Conservation (phyloP, 495 filamentous ascomycete genomes). For the Annulohypoxylon nitens region DNA sequence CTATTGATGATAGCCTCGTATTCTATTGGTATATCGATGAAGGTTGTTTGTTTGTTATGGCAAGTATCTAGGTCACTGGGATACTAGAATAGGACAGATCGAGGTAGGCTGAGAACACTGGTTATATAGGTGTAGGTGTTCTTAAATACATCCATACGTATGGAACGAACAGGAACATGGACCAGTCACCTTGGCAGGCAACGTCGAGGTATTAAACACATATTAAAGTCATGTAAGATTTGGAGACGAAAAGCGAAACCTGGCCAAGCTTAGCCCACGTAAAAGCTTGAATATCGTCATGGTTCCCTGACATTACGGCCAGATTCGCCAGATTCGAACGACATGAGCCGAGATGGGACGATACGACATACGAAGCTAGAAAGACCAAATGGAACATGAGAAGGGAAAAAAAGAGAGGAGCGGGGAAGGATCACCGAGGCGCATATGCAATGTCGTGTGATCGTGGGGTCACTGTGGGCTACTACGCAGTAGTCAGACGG, state of each 20-base stretch:
- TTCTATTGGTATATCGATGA: neutral
- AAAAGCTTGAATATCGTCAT: slow-evolving; percentile 25
- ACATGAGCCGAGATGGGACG: slow-evolving; percentile 53
- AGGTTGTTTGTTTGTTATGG: neutral
- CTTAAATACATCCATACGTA: neutral
- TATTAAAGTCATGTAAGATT: neutral
- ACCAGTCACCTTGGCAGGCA: slow-evolving; percentile 20
- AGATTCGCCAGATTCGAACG: slow-evolving; percentile 35
- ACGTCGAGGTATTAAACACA: slow-evolving; percentile 18
- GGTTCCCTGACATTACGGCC: slow-evolving; percentile 23
- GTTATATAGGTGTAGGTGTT: slow-evolving; percentile 8
- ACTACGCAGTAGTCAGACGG: slow-evolving; percentile 9
- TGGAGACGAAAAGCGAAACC: slow-evolving; percentile 17
- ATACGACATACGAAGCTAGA: slow-evolving; percentile 38
- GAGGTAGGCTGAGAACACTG: slow-evolving; percentile 3
- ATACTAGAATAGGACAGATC: slow-evolving; percentile 13
- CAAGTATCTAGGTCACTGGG: slow-evolving; percentile 14
- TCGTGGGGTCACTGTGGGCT: slow-evolving; percentile 43
- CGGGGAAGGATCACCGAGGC: slow-evolving; percentile 37
- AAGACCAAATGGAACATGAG: slow-evolving; percentile 1
- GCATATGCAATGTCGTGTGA: slow-evolving; percentile 51
- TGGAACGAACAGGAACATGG: slow-evolving; percentile 22
- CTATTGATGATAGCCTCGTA: neutral
- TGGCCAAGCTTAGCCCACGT: slow-evolving; percentile 8
- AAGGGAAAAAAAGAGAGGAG: slow-evolving; percentile 7